phyloP scores from a whole-genome alignment of 768 basidiomycete species.

The Leucosporidium creatinivorum region DNA sequence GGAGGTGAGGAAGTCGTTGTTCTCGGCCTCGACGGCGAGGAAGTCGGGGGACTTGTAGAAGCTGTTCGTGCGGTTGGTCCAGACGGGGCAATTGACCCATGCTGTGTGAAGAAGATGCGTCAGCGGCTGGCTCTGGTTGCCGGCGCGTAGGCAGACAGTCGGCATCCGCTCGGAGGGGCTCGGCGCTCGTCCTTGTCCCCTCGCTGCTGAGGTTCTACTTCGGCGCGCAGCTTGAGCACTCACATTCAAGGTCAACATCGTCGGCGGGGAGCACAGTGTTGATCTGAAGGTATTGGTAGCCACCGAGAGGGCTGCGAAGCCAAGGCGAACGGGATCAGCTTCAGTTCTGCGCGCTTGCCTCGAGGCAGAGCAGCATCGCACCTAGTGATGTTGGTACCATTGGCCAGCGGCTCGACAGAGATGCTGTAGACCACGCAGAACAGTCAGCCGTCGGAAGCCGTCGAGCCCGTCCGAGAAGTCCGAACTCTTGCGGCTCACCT shows the following conservation, averaged over 20 bases:
- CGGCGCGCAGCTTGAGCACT: background rate
- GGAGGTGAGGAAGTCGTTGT: conserved; percentile 22
- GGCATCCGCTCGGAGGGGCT: background rate
- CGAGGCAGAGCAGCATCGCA: no score
- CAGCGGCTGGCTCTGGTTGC: background rate
- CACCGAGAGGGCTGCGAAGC: conserved; percentile 49
- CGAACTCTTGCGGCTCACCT: background rate
- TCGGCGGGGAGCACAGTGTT: conserved; percentile 27
- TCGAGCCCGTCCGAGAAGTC: background rate
- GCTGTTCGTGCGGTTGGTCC: conserved; percentile 52
- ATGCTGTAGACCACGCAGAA: background rate
- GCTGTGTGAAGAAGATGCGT: background rate
- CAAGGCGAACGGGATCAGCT: no score
- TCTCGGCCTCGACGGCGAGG: conserved; percentile 11
- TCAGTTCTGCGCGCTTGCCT: no score
- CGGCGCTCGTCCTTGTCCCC: background rate
- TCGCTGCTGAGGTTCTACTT: no score
- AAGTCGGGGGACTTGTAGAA: conserved; percentile 52
- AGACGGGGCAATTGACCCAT: conserved; percentile 18
- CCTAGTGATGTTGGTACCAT: conserved; percentile 53
- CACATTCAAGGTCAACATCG: conserved; percentile 28
- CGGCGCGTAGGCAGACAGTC: no score
- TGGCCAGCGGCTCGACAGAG: conserved; percentile 55
- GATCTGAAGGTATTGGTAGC: conserved; percentile 80
- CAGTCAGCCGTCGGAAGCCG: background rate